phyloP scores from a whole-genome alignment of 2,329 filamentous ascomycete genomes.

The Arthrinium phaeospermum region DNA sequence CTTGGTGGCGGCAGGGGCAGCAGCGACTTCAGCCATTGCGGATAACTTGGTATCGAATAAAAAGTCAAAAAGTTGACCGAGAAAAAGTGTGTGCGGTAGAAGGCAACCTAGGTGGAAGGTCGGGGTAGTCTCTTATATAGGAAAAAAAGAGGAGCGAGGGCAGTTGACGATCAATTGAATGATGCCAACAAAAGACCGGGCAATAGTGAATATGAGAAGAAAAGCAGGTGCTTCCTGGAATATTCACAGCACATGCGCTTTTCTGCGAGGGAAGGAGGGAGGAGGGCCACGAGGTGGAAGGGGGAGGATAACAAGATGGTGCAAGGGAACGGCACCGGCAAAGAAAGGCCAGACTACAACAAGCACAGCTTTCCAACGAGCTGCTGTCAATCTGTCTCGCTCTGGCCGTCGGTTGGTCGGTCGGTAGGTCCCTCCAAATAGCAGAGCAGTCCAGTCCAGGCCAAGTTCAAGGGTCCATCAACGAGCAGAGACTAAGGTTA shows the following conservation, averaged over 20 bases:
- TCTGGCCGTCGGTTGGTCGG: background rate
- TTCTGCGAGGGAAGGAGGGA: conserved; percentile 10
- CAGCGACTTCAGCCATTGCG: conserved; percentile 55
- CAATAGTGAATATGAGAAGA: conserved; percentile 17
- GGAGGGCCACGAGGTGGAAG: conserved; percentile 7
- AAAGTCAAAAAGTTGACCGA: background rate
- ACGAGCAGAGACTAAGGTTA: background rate
- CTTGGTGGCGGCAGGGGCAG: conserved; percentile 51
- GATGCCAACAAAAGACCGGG: conserved; percentile 23
- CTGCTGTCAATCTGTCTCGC: background rate
- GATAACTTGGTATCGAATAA: background rate
- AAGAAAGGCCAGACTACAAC: conserved; percentile 17
- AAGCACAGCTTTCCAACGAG: background rate
- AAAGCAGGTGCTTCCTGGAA: conserved; percentile 11
- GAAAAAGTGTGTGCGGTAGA: background rate
- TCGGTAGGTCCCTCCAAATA: background rate
- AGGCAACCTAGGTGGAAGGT: conserved; percentile 18
- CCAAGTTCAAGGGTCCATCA: conserved; percentile 13
- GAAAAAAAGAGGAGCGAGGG: conserved; percentile 17
- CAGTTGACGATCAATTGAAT: conserved; percentile 27
- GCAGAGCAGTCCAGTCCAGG: conserved; percentile 1
- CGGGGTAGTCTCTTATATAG: background rate
- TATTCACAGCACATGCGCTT: conserved; percentile 7
- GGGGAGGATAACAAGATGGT: background rate
- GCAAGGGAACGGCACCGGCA: background rate